These are phyloP conservation scores for Pterocarpus santalinus DNA, from an alignment of 306 rosid genomes.

Conservation along the genomic window DNA sequence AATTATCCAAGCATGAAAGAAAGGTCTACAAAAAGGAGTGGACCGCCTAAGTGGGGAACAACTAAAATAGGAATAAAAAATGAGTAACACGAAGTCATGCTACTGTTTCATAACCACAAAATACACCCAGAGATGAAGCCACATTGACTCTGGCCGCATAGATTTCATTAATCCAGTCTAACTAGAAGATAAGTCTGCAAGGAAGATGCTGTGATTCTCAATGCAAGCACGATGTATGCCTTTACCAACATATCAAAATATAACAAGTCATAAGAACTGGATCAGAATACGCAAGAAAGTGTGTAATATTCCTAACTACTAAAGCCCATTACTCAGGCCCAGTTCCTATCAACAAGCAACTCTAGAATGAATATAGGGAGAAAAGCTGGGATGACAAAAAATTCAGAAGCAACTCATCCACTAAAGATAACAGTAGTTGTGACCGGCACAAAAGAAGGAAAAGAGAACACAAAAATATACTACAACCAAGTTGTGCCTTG, in stretches of 20 bases:
- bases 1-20: slow-evolving; percentile 16
- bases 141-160: background rate
- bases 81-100: slow-evolving; percentile 2
- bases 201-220: background rate
- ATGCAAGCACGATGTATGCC: background rate
- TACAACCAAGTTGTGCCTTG: background rate
- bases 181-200: background rate
- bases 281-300: too few species aligned
- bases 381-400: slow-evolving; percentile 4
- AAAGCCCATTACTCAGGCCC: too few species aligned
- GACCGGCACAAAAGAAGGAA: background rate
- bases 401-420: slow-evolving; percentile 2
- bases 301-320: too few species aligned
- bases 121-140: too few species aligned
- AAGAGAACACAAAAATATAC: background rate
- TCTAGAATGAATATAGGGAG: slow-evolving; percentile 11
- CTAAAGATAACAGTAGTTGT: background rate
- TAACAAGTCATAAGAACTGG: too few species aligned
- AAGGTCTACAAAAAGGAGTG: background rate
- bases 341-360: background rate
- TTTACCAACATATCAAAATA: background rate
- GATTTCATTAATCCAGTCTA: slow-evolving; percentile 1
- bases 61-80: background rate
- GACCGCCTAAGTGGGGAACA: slow-evolving; percentile 1
- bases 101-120: background rate